Base-by-base conservation (phyloP, 129 eudicot genomes). In the Solidago caesia region DNA sequence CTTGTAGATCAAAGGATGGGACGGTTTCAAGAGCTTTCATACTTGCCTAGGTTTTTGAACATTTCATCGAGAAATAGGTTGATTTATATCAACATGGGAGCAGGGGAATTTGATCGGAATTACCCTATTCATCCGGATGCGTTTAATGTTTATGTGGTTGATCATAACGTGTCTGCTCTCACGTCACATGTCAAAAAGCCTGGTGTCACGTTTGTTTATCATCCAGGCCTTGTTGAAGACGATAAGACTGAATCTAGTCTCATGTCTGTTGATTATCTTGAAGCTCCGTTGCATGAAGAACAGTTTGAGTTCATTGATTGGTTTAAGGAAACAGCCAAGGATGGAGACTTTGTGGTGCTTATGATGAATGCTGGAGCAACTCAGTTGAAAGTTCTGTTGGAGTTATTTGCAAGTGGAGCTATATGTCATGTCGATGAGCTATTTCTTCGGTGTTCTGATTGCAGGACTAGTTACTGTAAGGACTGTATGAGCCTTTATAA, bases 361-460 rank as follows among this genome's bases (percentile, higher is more conserved):
- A 82, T 79, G 91, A 88, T 94, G 93, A 94, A 87, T 65, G 85
- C 91, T 6, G 84, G 88, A 66, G 71, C 45, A 8, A 75, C 62
- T 4, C 91, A 90, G 83, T 66, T 88, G 70, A 87, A 85, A 39
- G 86, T 94, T 21, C 78, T 93, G 72, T 75, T 64, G 8, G 96
- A 89, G 75, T 68, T 92, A 52, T 92, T 87, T 72, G 75, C 79
- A 46, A 87, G 81, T 49, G 97, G 97, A 52, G 91, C 79, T 14
- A 89, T 92, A 48, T 92, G 97, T 80, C 88, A 60, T 60, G 87
- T 92, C 2, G 96, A 92, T 72, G 97, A 92, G 83, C 88, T 92
- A 44, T 92, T 92, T 82, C 83, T 92, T 41, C 83, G 75, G 12
- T 92, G 96, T 49, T 72, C 90, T 1, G 78, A 87, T 70, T 89